Percentiles rank a stretch among this genome's conserved stretches.
Conservation (phyloP, 441 rosid species). For the Metrosideros polymorpha region DNA sequence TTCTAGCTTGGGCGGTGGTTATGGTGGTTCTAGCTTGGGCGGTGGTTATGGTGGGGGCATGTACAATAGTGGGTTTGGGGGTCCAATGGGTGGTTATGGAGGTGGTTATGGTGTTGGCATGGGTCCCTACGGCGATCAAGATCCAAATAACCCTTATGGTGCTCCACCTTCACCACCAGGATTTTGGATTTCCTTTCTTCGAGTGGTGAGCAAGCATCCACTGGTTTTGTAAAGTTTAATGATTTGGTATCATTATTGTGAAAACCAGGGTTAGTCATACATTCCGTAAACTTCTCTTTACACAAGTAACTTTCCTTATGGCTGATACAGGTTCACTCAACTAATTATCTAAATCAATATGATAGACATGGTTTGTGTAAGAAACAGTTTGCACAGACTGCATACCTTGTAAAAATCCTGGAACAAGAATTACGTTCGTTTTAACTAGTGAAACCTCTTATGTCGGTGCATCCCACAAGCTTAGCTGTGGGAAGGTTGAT, state of each 20-base stretch:
- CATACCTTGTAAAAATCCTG: not conserved
- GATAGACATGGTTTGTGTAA: not conserved
- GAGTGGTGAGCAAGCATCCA: slow-evolving; percentile 43
- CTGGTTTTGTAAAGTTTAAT: not conserved
- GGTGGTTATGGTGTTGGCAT: slow-evolving; percentile 42
- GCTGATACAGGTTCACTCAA: not conserved
- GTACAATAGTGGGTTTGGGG: slow-evolving; percentile 55
- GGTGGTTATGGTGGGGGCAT: slow-evolving; percentile 42
- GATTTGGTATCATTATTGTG: not conserved
- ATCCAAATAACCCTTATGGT: slow-evolving; percentile 84
- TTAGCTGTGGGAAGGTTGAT: not conserved
- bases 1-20: slow-evolving; percentile 38
- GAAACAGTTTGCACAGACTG: not conserved
- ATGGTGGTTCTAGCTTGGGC: slow-evolving; percentile 39
- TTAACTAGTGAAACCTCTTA: not conserved
- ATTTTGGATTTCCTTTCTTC: slow-evolving; percentile 93
- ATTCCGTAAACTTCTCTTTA: not conserved
- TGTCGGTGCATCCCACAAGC: not conserved
- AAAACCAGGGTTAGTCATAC: not conserved
- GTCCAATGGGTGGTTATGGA: slow-evolving; percentile 79
- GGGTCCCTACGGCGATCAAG: slow-evolving; percentile 82
- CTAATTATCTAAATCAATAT: not conserved
- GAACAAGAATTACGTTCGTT: not conserved
- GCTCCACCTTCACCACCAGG: slow-evolving; percentile 89
- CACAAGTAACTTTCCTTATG: not conserved